Evolutionary conservation across 108 stramenopile species (phyloP).

Genomic region (Pseudonitzschia pungens): DNA sequence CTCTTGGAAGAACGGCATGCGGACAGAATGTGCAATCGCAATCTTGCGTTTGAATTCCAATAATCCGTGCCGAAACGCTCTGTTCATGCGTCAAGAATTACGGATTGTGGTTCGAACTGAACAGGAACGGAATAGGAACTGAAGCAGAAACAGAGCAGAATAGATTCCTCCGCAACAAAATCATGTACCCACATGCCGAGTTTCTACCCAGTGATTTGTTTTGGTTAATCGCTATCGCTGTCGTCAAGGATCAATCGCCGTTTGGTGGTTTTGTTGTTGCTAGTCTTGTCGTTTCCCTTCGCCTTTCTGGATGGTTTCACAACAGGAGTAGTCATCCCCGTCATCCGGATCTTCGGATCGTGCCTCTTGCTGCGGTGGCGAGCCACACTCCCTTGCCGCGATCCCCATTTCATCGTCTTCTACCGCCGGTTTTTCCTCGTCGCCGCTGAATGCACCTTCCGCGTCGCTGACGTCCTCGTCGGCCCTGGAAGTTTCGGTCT

Average conservation of each 20-base stretch:
- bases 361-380: no score
- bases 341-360: constrained; percentile 1
- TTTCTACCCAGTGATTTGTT: neutral
- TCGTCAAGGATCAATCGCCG: constrained; percentile 15
- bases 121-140: no score
- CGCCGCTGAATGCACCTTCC: neutral
- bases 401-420: neutral
- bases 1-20: no score
- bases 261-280: neutral
- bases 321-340: constrained; percentile 5
- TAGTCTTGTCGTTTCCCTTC: no score
- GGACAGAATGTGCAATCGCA: no score
- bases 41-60: no score
- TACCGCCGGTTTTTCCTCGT: neutral
- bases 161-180: no score
- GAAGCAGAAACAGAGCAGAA: no score
- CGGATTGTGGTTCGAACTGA: no score
- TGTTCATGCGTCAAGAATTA: no score
- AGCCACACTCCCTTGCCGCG: neutral
- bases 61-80: no score
- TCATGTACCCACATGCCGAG: no score
- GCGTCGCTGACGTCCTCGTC: constrained; percentile 13
- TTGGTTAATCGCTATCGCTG: constrained; percentile 16
- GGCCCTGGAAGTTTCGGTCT: neutral
- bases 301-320: neutral